phyloP scores from a whole-genome alignment of 139 green algal species.

The Coccomyxa sp. region DNA sequence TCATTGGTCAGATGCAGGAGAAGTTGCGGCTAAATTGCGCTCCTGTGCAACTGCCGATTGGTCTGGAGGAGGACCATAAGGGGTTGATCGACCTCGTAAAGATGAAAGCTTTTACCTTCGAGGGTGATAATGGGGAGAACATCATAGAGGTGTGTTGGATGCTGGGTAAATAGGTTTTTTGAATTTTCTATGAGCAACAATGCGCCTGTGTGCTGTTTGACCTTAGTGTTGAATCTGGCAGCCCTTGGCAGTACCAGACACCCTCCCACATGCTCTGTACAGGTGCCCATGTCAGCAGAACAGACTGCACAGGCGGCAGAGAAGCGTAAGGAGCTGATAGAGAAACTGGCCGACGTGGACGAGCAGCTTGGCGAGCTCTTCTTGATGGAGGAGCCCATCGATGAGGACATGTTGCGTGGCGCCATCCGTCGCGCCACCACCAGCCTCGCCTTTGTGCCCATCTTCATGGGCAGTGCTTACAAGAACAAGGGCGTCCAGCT shows the following conservation, averaged over 20 bases:
- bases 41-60: slow-evolving; percentile 89
- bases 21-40: slow-evolving; percentile 89
- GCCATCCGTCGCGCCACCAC: slow-evolving; percentile 65
- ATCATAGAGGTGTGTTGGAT: slow-evolving; percentile 26
- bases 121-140: slow-evolving; percentile 69
- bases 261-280: neutral
- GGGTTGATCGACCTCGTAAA: slow-evolving; percentile 91
- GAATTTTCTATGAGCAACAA: neutral
- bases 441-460: slow-evolving; percentile 72
- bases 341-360: slow-evolving; percentile 75
- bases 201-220: neutral
- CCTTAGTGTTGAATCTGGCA: too few relatives aligned
- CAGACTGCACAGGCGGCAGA: slow-evolving; percentile 55
- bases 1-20: slow-evolving; percentile 68
- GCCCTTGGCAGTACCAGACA: too few relatives aligned
- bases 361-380: slow-evolving; percentile 90
- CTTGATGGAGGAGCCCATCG: slow-evolving; percentile 75
- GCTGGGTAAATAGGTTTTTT: neutral
- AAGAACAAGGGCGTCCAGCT: slow-evolving; percentile 69
- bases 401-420: slow-evolving; percentile 53
- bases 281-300: slow-evolving; percentile 68
- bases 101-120: slow-evolving; percentile 48
- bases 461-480: slow-evolving; percentile 93
- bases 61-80: slow-evolving; percentile 81
- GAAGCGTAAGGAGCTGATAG: slow-evolving; percentile 63